These are phyloP conservation scores for Aureobasidium zeae DNA, from an alignment of 2,329 filamentous ascomycete species.

Conservation along the genomic window DNA sequence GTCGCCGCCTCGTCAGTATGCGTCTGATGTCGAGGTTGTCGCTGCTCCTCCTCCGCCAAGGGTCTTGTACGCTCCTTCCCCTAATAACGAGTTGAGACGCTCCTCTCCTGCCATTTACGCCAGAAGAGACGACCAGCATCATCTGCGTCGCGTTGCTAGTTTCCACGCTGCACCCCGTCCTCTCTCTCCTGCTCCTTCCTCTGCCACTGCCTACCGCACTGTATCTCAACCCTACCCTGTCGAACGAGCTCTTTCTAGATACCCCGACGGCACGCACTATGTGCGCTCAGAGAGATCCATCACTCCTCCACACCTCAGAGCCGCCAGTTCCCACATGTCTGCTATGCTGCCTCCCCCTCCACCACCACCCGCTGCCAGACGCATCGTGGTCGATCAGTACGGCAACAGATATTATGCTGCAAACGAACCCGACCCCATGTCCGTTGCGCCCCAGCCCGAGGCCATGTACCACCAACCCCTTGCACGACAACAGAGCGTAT, in stretches of 20 bases:
- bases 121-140: constrained; percentile 37
- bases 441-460: constrained; percentile 41
- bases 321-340: constrained; percentile 29
- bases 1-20: constrained; percentile 42
- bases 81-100: constrained; percentile 30
- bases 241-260: constrained; percentile 17
- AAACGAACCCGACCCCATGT: constrained; percentile 40
- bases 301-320: constrained; percentile 28
- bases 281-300: constrained; percentile 33
- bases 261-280: constrained; percentile 33
- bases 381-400: constrained; percentile 69
- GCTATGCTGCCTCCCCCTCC: constrained; percentile 43
- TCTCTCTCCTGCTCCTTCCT: constrained; percentile 35
- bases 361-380: constrained; percentile 41
- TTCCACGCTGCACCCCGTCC: constrained; percentile 39
- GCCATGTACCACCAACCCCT: constrained; percentile 43
- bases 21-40: constrained; percentile 32
- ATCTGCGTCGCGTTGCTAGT: constrained; percentile 40
- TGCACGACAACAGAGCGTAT: constrained; percentile 42
- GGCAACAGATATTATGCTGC: constrained; percentile 68
- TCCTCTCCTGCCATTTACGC: constrained; percentile 30
- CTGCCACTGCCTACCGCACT: constrained; percentile 33
- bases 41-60: constrained; percentile 28
- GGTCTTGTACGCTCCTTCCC: constrained; percentile 25
- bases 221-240: constrained; percentile 35